A percentile compares a stretch with the other conserved stretches of the same genome.
Evolutionary conservation across 2,329 filamentous ascomycete genomes (phyloP).

Genomic region (Lasiodiplodia theobromae): DNA sequence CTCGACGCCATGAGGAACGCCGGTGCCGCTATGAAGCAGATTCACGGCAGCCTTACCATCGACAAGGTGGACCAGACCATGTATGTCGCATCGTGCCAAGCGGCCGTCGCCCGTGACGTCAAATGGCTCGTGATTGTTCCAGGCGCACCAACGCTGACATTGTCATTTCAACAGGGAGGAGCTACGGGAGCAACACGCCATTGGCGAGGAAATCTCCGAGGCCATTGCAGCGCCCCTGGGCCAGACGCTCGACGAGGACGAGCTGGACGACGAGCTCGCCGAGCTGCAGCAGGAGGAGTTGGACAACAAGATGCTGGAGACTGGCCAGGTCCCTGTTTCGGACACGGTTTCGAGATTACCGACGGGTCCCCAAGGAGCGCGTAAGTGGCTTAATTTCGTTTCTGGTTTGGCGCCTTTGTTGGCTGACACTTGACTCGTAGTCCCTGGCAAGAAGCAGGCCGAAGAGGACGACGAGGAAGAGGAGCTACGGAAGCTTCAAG

Average conservation of each 20-base stretch:
- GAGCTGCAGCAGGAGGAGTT: slow-evolving; percentile 89
- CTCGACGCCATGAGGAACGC: slow-evolving; percentile 91
- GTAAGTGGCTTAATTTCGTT: slow-evolving; percentile 63
- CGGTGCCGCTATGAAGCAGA: slow-evolving; percentile 87
- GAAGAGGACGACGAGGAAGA: slow-evolving; percentile 96
- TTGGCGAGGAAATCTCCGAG: slow-evolving; percentile 90
- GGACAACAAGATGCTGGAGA: slow-evolving; percentile 92
- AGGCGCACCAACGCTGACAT: background rate
- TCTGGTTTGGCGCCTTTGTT: slow-evolving; percentile 1
- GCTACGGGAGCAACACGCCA: slow-evolving; percentile 87
- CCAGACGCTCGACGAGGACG: slow-evolving; percentile 82
- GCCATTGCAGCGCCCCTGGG: slow-evolving; percentile 76
- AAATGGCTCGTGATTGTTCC: background rate
- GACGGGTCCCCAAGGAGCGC: slow-evolving; percentile 73
- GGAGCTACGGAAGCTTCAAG: slow-evolving; percentile 89
- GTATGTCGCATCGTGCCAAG: slow-evolving; percentile 62
- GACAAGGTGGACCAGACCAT: slow-evolving; percentile 96
- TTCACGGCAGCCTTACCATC: slow-evolving; percentile 87
- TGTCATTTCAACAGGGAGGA: slow-evolving; percentile 70
- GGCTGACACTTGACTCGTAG: slow-evolving; percentile 36
- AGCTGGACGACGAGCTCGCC: slow-evolving; percentile 85
- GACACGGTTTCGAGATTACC: slow-evolving; percentile 82
- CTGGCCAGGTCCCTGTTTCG: slow-evolving; percentile 80
- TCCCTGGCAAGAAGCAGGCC: slow-evolving; percentile 54
- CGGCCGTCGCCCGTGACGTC: no score